A percentile compares a stretch with the other conserved stretches of the same genome.
Conservation (phyloP, 129 eudicot genomes). For the Smallanthus sonchifolius region DNA sequence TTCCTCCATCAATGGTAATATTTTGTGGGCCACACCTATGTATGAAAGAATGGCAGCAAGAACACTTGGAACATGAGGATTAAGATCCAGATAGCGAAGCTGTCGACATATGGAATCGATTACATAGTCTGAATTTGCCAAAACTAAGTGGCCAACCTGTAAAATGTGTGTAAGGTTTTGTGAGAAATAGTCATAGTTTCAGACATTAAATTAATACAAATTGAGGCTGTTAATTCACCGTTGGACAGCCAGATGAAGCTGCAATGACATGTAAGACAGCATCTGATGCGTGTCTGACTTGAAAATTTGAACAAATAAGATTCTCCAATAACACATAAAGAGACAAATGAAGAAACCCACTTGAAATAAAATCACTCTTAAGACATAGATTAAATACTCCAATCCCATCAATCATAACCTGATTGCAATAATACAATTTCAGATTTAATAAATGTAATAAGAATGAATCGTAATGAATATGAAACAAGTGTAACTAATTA, state of each 20-base stretch:
- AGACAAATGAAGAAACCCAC: constrained; percentile 89
- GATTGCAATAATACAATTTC: constrained; percentile 25
- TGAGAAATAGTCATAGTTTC: constrained; percentile 1
- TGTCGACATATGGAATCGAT: constrained; percentile 83
- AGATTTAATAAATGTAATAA: neutral
- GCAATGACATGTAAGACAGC: constrained; percentile 74
- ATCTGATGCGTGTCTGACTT: constrained; percentile 72
- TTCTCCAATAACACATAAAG: constrained; percentile 83
- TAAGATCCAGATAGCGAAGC: constrained; percentile 90
- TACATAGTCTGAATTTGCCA: constrained; percentile 86
- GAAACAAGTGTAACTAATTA: constrained; percentile 17
- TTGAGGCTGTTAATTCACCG: constrained; percentile 43
- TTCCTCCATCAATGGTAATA: constrained; percentile 92
- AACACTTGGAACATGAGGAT: constrained; percentile 85
- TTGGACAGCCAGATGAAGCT: constrained; percentile 64
- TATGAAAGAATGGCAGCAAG: constrained; percentile 86
- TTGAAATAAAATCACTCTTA: constrained; percentile 56
- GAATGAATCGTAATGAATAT: constrained; percentile 4
- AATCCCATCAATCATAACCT: constrained; percentile 87
- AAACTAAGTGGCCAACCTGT: constrained; percentile 94
- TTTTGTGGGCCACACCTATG: constrained; percentile 80
- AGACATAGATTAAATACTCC: constrained; percentile 75
- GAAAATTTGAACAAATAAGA: constrained; percentile 77
- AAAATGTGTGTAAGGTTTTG: constrained; percentile 9
- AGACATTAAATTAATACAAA: neutral